A percentile compares a stretch with the other conserved stretches of the same genome.
phyloP scores from a whole-genome alignment of 345 rosid species.

The Euphorbia lathyris region DNA sequence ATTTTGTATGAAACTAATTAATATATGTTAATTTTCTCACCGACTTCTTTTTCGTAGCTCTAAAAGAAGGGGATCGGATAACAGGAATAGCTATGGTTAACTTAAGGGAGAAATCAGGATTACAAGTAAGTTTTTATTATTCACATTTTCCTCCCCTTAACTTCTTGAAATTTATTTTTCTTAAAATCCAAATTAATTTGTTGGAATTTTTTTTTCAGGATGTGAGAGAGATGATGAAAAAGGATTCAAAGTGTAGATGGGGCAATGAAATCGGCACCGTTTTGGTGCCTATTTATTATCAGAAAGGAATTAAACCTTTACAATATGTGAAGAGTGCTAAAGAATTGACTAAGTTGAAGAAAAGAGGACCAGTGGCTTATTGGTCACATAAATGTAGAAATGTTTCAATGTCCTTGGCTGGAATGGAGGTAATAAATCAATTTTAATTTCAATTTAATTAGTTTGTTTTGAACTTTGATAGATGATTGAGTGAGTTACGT shows the following conservation, averaged over 20 bases:
- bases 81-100: conserved; percentile 65
- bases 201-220: conserved; percentile 26
- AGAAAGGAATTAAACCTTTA: conserved; percentile 32
- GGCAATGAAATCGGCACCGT: conserved; percentile 59
- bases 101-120: conserved; percentile 41
- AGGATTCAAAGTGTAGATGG: conserved; percentile 32
- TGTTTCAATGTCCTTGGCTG: conserved; percentile 36
- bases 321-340: conserved; percentile 45
- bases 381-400: conserved; percentile 45
- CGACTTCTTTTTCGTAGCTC: conserved; percentile 18
- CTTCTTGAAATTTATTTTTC: too few species aligned
- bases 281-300: conserved; percentile 45
- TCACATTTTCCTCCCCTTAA: too few species aligned
- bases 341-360: conserved; percentile 49
- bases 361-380: conserved; percentile 43
- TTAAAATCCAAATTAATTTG: too few species aligned
- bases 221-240: conserved; percentile 28
- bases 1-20: too few species aligned
- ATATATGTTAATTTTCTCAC: background rate
- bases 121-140: conserved; percentile 32
- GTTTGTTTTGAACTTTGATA: too few species aligned
- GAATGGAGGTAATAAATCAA: conserved; percentile 38
- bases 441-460: too few species aligned
- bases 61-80: conserved; percentile 33
- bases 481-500: too few species aligned